Evolutionary conservation across 2,329 filamentous ascomycete species (phyloP), one percentile per base, ranked within the genome.

Genomic region (Cladosporium sp.): DNA sequence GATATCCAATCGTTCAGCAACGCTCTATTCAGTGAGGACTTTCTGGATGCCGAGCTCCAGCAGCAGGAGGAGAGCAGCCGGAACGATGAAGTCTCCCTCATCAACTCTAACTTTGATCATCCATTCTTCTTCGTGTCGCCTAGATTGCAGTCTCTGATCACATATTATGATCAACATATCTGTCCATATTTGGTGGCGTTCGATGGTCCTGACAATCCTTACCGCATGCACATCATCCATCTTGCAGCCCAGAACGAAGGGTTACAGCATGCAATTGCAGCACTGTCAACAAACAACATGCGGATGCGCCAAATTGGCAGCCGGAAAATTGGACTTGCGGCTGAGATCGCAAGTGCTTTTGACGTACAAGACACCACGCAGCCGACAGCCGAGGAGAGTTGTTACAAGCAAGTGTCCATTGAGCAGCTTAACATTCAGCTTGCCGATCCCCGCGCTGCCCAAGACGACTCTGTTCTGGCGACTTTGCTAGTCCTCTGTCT

Each of bases 151-250:
- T 96, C 91, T 78, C 89, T 97, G 75, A 90, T 97, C 82, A 91
- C 96, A 76, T 97, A 97, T 79, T 97, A 96, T 79, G 90, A 93
- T 75, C 93, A 92, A 77, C 91, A 92, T 74, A 93, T 98, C 80
- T 95, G 93, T 70, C 91, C 92, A 5, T 92, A 92, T 66, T 91
- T 97, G 78, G 93, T 97, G 60, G 91, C 93, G 70, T 93, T 97
- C 76, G 94, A 98, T 76, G 89, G 89, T 12, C 90, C 91, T 1
- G 85, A 84, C 68, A 97, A 97, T 76, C 94, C 94, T 1, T 97
- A 94, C 76, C 86, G 93, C 67, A 88, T 89, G 72, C 90, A 96
- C 74, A 88, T 97, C 64, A 83, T 97, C 66, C 88, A 88, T 64
- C 84, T 97, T 60, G 92, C 93, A 14, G 84, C 88, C 69, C 84